Percentiles rank a stretch among this genome's conserved stretches.
phyloP scores from a whole-genome alignment of 2,329 filamentous ascomycete genomes.

The Phaeosphaeria sp. region DNA sequence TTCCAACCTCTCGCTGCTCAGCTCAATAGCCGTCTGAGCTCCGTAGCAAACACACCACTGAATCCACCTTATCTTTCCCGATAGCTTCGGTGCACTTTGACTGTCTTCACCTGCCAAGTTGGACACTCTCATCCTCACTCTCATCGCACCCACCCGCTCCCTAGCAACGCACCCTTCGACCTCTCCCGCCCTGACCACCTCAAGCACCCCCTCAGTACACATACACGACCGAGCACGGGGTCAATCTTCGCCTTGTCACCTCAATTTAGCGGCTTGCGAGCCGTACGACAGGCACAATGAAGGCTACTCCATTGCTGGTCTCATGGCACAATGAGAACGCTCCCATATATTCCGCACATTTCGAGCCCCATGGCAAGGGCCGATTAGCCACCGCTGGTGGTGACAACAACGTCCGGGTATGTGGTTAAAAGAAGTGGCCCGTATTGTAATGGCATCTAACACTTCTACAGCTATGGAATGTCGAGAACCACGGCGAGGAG shows the following conservation, averaged over 20 bases:
- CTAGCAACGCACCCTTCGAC: conserved; percentile 15
- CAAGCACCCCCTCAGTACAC: conserved; percentile 1
- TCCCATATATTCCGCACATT: conserved; percentile 96
- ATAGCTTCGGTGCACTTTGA: neutral
- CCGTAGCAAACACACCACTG: neutral
- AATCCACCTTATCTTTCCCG: neutral
- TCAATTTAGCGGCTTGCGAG: conserved; percentile 26
- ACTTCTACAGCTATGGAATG: conserved; percentile 78
- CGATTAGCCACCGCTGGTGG: conserved; percentile 92
- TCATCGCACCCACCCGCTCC: conserved; percentile 17
- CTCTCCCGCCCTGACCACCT: conserved; percentile 10
- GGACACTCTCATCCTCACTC: conserved; percentile 16
- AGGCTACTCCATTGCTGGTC: conserved; percentile 93
- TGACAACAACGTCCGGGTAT: conserved; percentile 93
- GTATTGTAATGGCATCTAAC: conserved; percentile 43
- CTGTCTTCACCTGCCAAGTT: conserved; percentile 3
- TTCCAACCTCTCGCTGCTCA: conserved; percentile 10
- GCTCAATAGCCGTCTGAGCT: conserved; percentile 21
- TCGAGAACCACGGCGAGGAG: conserved; percentile 84
- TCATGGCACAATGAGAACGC: conserved; percentile 98
- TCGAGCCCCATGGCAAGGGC: conserved; percentile 90
- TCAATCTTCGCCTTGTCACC: neutral
- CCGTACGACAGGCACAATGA: conserved; percentile 67
- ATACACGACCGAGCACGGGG: neutral
- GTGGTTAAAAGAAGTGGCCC: neutral